Conservation (phyloP, 108 stramenopile species). For the Epipyxis sp. region DNA sequence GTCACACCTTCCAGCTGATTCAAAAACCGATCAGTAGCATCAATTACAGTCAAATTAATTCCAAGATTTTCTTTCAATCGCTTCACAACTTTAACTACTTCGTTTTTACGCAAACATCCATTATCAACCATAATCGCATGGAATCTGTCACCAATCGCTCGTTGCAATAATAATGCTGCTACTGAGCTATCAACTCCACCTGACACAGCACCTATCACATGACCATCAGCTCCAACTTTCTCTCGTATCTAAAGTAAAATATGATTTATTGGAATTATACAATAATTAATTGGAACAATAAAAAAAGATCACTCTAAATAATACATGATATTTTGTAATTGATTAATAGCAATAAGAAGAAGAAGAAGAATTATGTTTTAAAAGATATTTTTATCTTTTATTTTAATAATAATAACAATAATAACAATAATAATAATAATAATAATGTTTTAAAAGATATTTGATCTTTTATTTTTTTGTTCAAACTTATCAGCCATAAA, state of each 20-base stretch:
- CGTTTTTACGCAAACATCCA: constrained; percentile 92
- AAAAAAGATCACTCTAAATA: too few relatives aligned
- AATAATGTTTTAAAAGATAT: too few relatives aligned
- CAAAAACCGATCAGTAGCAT: constrained; percentile 89
- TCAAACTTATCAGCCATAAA: too few relatives aligned
- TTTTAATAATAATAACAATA: too few relatives aligned
- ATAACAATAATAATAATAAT: too few relatives aligned
- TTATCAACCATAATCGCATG: constrained; percentile 98
- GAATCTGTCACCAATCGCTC: constrained; percentile 91
- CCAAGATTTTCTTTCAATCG: constrained; percentile 69
- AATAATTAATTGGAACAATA: too few relatives aligned
- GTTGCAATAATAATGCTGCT: constrained; percentile 89
- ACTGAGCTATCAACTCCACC: constrained; percentile 99
- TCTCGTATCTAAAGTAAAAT: constrained; percentile 58
- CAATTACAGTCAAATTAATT: constrained; percentile 85
- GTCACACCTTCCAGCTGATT: constrained; percentile 71
- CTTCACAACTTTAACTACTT: constrained; percentile 74
- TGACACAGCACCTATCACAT: constrained; percentile 96
- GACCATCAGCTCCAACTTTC: constrained; percentile 77
- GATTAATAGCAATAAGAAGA: too few relatives aligned
- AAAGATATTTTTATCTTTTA: too few relatives aligned
- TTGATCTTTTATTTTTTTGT: too few relatives aligned
- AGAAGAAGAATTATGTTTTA: too few relatives aligned
- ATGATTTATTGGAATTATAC: too few relatives aligned
- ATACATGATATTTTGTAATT: too few relatives aligned